A percentile compares a stretch with the other conserved stretches of the same genome.
Conservation (phyloP, 257 asterid genomes). For the Salvia rosmarinus region DNA sequence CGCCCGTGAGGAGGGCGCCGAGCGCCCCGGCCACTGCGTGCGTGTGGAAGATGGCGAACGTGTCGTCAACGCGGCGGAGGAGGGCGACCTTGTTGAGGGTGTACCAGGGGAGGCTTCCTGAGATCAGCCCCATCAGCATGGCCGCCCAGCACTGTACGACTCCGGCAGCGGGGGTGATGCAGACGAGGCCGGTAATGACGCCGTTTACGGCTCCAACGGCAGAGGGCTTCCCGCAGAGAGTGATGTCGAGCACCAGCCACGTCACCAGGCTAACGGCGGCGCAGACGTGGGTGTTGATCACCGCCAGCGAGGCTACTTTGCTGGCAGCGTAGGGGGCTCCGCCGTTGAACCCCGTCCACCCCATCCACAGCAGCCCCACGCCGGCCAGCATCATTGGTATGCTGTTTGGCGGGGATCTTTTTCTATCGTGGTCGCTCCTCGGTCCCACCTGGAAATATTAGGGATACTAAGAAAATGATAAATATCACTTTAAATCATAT, state of each 20-base stretch:
- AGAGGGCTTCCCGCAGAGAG: slow-evolving; percentile 53
- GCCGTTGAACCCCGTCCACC: slow-evolving; percentile 74
- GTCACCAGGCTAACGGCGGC: slow-evolving; percentile 59
- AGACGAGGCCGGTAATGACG: slow-evolving; percentile 58
- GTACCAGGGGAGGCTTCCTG: slow-evolving; percentile 39
- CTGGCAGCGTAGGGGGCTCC: slow-evolving; percentile 62
- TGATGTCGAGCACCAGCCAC: slow-evolving; percentile 53
- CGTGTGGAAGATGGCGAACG: slow-evolving; percentile 57
- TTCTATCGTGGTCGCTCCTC: slow-evolving; percentile 45
- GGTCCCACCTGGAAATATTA: slow-evolving; percentile 58
- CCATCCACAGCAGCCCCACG: slow-evolving; percentile 70
- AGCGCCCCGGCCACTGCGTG: slow-evolving; percentile 55
- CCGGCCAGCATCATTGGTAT: slow-evolving; percentile 55
- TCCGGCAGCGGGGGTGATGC: slow-evolving; percentile 60
- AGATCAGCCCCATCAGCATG: slow-evolving; percentile 34
- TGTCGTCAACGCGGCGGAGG: slow-evolving; percentile 48
- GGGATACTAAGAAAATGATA: too few species aligned
- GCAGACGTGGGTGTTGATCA: slow-evolving; percentile 62
- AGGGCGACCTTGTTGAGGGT: slow-evolving; percentile 20
- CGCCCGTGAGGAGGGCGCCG: slow-evolving; percentile 54
- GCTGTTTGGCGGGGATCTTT: slow-evolving; percentile 52
- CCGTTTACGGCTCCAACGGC: slow-evolving; percentile 58
- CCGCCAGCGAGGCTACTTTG: slow-evolving; percentile 47
- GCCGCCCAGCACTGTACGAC: slow-evolving; percentile 41
- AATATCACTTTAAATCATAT: too few species aligned